Percentiles rank a stretch among this genome's conserved stretches.
These are phyloP conservation scores for Batkoa obscura DNA, from an alignment of 371 early-diverging fungal species.

Conservation along the genomic window DNA sequence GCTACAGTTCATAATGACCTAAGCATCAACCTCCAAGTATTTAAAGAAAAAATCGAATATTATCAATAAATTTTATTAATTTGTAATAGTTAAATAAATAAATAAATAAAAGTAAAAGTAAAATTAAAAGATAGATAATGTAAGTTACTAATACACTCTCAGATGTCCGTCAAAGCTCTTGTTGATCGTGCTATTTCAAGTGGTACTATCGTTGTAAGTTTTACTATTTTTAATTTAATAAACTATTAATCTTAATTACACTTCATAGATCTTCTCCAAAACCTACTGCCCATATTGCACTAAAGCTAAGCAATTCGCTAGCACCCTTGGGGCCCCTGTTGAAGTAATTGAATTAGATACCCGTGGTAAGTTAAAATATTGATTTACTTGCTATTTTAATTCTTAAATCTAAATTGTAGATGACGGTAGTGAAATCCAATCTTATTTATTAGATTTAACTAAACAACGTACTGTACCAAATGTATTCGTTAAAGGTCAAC, in stretches of 20 bases:
- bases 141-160: no score
- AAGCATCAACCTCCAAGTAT: no score
- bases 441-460: slow-evolving; percentile 39
- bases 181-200: no score
- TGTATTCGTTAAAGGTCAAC: slow-evolving; percentile 58
- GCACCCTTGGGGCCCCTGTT: slow-evolving; percentile 23
- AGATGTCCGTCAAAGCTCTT: no score
- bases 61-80: no score
- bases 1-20: no score
- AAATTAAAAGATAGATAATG: no score
- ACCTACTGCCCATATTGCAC: slow-evolving; percentile 70
- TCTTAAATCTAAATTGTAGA: slow-evolving; percentile 12
- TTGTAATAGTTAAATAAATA: no score
- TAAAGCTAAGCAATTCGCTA: slow-evolving; percentile 42
- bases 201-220: slow-evolving; percentile 10
- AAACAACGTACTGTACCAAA: slow-evolving; percentile 81
- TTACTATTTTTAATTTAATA: not conserved
- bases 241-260: not conserved
- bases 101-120: no score
- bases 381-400: not conserved
- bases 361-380: not conserved
- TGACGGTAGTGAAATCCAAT: slow-evolving; percentile 62
- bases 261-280: slow-evolving; percentile 51
- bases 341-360: slow-evolving; percentile 37
- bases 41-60: no score